Percentiles rank a stretch among this genome's conserved stretches.
Conservation (phyloP, 1,284 basidiomycete genomes). For the Ceratobasidium sp. region DNA sequence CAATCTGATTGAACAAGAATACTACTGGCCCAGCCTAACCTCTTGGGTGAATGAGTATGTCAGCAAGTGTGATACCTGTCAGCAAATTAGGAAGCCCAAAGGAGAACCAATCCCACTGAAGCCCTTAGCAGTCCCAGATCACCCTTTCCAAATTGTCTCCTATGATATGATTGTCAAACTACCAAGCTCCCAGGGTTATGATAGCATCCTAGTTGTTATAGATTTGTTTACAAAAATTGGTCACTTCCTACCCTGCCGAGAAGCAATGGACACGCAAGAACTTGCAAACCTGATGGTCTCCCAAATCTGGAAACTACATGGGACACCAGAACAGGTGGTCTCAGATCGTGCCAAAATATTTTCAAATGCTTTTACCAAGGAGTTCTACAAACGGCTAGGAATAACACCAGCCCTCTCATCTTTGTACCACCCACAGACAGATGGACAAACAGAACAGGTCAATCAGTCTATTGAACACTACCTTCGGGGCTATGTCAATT, state of each 20-base stretch:
- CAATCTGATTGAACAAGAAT: conserved; percentile 1
- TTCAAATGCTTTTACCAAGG: conserved; percentile 50
- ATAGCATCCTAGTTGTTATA: conserved; percentile 5
- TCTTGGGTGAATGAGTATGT: background rate
- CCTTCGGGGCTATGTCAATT: conserved; percentile 48
- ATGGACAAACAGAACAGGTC: conserved; percentile 56
- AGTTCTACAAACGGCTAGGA: conserved; percentile 43
- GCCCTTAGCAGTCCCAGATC: background rate
- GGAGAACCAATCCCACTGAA: background rate
- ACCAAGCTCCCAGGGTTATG: background rate
- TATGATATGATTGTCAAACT: conserved; percentile 12
- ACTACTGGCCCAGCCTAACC: conserved; percentile 30
- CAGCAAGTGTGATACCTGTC: conserved; percentile 49
- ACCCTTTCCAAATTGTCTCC: background rate
- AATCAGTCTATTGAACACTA: conserved; percentile 55
- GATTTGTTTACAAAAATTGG: background rate
- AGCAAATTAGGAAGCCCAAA: background rate
- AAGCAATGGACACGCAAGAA: background rate
- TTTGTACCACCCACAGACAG: conserved; percentile 56
- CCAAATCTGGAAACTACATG: conserved; percentile 42
- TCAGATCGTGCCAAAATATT: conserved; percentile 48
- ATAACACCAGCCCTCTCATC: conserved; percentile 51
- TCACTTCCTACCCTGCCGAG: too few relatives aligned
- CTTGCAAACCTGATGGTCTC: conserved; percentile 19
- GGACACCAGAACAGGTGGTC: conserved; percentile 50